Evolutionary conservation across 805 yeast species (phyloP).

Genomic region (Metschnikowia koreensis): DNA sequence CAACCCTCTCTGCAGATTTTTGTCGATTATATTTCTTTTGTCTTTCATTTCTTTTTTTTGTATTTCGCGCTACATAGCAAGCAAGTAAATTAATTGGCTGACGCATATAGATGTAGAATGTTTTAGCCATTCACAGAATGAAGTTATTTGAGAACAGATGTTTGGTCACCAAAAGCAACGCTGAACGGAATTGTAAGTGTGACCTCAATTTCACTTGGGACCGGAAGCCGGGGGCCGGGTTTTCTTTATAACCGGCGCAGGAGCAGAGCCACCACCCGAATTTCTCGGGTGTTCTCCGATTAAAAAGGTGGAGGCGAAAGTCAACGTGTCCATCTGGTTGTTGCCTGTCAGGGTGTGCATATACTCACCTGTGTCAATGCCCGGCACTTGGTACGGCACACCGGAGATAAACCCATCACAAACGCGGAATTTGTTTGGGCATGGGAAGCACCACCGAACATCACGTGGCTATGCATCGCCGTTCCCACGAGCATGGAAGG

Average conservation of each 20-base stretch:
- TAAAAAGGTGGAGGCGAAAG: neutral
- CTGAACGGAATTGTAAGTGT: neutral
- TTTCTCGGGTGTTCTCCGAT: neutral
- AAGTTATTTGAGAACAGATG: no score
- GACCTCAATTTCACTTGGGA: no score
- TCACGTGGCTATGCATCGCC: neutral
- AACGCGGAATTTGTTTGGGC: neutral
- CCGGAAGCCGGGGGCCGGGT: no score
- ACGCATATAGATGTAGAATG: no score
- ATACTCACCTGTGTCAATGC: constrained; percentile 4
- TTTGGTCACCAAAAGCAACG: neutral
- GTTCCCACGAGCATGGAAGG: neutral
- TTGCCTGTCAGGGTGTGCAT: constrained; percentile 8
- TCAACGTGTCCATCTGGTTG: constrained; percentile 1
- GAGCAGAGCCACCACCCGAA: neutral
- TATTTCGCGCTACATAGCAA: no score
- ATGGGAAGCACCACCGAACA: neutral
- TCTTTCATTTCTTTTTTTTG: no score
- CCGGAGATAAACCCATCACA: constrained; percentile 1
- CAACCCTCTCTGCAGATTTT: neutral
- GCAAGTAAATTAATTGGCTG: no score
- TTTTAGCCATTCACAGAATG: no score
- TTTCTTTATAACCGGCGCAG: neutral
- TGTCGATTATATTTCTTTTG: no score
- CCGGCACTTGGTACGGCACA: constrained; percentile 1